Conservation (phyloP, 2,329 filamentous ascomycete genomes). For the Colletotrichum paranaense region DNA sequence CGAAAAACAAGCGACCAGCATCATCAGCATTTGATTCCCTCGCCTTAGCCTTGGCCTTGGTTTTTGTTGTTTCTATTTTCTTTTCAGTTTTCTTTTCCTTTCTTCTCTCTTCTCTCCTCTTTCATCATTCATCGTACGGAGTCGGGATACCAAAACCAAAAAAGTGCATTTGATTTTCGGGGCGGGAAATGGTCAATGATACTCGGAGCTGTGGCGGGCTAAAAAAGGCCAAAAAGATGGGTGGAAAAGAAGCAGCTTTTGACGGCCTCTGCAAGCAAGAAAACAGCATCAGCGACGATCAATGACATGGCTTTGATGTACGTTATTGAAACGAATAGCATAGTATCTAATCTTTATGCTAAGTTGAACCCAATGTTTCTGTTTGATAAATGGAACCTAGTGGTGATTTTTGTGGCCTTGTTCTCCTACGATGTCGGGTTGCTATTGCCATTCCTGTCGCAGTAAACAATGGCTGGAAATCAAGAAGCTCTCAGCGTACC, state of each 20-base stretch:
- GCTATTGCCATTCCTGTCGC: not conserved
- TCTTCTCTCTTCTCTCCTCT: not conserved
- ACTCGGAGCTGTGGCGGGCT: slow-evolving; percentile 14
- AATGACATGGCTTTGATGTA: slow-evolving; percentile 25
- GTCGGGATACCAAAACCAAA: slow-evolving; percentile 33
- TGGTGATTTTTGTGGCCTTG: not conserved
- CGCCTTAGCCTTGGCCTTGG: not conserved
- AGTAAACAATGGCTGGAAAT: not conserved
- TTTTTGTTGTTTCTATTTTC: not conserved
- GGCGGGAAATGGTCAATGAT: slow-evolving; percentile 2
- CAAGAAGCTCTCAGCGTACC: slow-evolving; percentile 19
- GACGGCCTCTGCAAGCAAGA: slow-evolving; percentile 1
- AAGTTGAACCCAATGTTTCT: not conserved
- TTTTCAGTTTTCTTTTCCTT: no score
- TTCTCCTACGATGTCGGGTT: not conserved
- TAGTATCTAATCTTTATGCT: slow-evolving; percentile 23
- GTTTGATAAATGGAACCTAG: not conserved
- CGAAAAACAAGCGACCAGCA: slow-evolving; percentile 16
- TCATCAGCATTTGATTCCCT: slow-evolving; percentile 2
- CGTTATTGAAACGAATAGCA: slow-evolving; percentile 11
- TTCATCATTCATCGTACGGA: slow-evolving; percentile 23
- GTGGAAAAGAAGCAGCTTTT: slow-evolving; percentile 3
- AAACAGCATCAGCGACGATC: slow-evolving; percentile 8
- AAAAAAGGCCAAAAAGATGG: not conserved
- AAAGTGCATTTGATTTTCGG: slow-evolving; percentile 3